Evolutionary conservation across 768 basidiomycete species (phyloP).

Genomic region (Serendipita vermifera): DNA sequence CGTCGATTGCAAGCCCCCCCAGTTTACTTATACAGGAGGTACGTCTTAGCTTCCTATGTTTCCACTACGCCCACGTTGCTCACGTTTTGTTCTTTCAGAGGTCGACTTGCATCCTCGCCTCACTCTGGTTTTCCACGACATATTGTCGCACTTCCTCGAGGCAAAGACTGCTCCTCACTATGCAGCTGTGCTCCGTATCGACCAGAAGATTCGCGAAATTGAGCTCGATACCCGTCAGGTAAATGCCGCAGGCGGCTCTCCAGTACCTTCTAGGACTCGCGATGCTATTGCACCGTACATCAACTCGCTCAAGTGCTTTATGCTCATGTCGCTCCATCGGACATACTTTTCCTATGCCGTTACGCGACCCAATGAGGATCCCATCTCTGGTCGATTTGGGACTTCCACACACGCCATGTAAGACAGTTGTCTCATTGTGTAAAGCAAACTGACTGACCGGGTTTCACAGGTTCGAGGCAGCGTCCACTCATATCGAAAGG

Average conservation of each 20-base stretch:
- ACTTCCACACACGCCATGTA: background rate
- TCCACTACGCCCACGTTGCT: background rate
- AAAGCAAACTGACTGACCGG: too few species aligned
- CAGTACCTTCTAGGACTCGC: background rate
- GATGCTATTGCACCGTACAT: background rate
- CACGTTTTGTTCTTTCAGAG: background rate
- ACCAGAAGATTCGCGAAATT: constrained; percentile 4
- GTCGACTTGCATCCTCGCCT: constrained; percentile 3
- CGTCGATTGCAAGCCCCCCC: background rate
- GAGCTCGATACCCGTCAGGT: background rate
- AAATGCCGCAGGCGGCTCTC: background rate
- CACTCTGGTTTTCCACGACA: background rate
- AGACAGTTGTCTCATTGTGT: background rate
- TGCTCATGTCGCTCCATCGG: background rate
- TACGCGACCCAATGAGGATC: background rate
- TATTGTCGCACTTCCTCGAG: background rate
- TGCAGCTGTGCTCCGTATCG: background rate
- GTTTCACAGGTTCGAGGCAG: background rate
- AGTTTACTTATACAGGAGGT: background rate
- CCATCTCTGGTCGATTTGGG: background rate
- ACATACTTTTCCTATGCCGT: constrained; percentile 6
- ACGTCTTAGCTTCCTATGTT: background rate
- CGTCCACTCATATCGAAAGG: background rate
- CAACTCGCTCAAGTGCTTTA: background rate
- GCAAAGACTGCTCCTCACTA: background rate